Percentiles rank a stretch among this genome's conserved stretches.
phyloP scores from a whole-genome alignment of 2,329 filamentous ascomycete genomes.

The Pseudofabraea citricarpa region DNA sequence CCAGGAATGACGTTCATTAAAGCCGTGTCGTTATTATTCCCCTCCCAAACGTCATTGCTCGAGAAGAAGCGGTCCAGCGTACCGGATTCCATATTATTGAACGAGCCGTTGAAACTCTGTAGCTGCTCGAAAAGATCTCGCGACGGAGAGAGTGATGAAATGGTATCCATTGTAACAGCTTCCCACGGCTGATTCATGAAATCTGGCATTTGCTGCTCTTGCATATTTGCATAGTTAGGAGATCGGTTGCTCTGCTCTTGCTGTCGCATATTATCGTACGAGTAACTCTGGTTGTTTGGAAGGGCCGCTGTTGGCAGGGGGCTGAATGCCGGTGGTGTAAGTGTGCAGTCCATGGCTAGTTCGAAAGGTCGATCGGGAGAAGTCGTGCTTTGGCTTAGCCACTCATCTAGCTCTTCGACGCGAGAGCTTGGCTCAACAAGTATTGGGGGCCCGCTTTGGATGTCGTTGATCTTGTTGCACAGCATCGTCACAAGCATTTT shows the following conservation, averaged over 20 bases:
- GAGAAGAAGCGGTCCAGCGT: conserved; percentile 1
- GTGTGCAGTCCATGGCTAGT: neutral
- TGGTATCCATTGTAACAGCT: neutral
- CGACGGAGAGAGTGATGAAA: neutral
- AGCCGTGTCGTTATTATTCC: neutral
- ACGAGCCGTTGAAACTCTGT: neutral
- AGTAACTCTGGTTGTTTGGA: neutral
- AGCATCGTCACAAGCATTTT: conserved; percentile 33
- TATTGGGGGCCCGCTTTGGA: neutral
- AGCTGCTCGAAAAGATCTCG: neutral
- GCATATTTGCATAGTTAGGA: neutral
- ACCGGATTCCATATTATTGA: neutral
- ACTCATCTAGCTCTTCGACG: conserved; percentile 4
- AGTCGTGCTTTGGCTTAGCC: neutral
- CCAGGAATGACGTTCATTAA: neutral
- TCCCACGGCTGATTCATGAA: neutral
- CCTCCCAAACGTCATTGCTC: neutral
- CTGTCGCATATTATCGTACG: no score
- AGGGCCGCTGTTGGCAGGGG: neutral
- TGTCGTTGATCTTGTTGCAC: conserved; percentile 15
- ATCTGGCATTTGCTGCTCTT: neutral
- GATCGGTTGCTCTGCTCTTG: no score
- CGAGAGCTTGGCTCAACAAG: conserved; percentile 6
- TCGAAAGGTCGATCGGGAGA: conserved; percentile 3
- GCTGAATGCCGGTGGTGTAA: neutral